Evolutionary conservation across 2,329 filamentous ascomycete species (phyloP).

Genomic region (Coleophoma eucalyptorum): DNA sequence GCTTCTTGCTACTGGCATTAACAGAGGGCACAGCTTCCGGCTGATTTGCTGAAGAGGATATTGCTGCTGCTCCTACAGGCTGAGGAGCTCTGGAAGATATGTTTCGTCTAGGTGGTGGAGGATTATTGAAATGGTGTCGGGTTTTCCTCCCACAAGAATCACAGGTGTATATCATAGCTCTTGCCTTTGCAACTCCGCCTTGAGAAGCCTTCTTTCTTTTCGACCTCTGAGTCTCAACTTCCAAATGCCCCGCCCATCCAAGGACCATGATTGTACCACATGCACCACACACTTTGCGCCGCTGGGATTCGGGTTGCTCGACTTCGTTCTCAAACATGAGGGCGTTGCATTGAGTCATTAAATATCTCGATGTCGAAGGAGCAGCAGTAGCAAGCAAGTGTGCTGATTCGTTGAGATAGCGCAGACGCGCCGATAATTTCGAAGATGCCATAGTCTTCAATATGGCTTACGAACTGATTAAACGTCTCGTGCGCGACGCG

Average conservation of each 20-base stretch:
- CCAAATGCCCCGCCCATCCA: slow-evolving; percentile 30
- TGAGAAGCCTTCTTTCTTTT: background rate
- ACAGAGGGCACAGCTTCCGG: slow-evolving; percentile 28
- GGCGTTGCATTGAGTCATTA: slow-evolving; percentile 50
- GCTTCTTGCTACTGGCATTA: slow-evolving; percentile 60
- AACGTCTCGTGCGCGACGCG: slow-evolving; percentile 1
- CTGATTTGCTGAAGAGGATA: background rate
- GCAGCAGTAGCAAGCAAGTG: slow-evolving; percentile 49
- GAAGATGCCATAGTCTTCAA: slow-evolving; percentile 14
- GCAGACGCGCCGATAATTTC: slow-evolving; percentile 25
- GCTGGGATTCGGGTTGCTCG: slow-evolving; percentile 41
- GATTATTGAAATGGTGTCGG: slow-evolving; percentile 9
- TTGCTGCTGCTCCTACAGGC: background rate
- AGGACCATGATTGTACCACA: slow-evolving; percentile 59
- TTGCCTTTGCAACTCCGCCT: background rate
- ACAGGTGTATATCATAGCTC: slow-evolving; percentile 23
- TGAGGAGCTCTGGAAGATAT: background rate
- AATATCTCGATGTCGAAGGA: slow-evolving; percentile 54
- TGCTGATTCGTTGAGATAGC: slow-evolving; percentile 51
- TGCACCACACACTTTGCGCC: slow-evolving; percentile 51
- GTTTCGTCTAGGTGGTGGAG: slow-evolving; percentile 2
- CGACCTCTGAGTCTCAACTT: slow-evolving; percentile 5
- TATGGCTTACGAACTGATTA: background rate
- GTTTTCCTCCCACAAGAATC: slow-evolving; percentile 20
- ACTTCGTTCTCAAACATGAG: slow-evolving; percentile 45